A percentile compares a stretch with the other conserved stretches of the same genome.
Evolutionary conservation across 257 asterid species (phyloP).

Genomic region (Euphrasia confusa): DNA sequence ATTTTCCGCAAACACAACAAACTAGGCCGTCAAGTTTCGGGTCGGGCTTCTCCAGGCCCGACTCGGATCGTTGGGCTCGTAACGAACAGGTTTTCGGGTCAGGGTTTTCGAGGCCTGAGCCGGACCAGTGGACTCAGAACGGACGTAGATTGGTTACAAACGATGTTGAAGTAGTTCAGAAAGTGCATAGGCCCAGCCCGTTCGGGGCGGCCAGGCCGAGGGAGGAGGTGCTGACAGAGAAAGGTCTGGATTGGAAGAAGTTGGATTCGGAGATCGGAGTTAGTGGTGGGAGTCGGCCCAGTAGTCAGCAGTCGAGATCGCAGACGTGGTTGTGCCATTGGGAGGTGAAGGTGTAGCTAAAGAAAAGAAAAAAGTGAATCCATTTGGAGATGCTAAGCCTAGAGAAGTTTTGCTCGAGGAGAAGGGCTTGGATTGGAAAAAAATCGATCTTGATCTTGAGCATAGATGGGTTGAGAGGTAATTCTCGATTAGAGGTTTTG

Average conservation of each 20-base stretch:
- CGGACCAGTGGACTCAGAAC: constrained; percentile 50
- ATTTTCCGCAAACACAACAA: constrained; percentile 35
- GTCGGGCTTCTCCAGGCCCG: constrained; percentile 51
- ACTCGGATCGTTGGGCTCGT: constrained; percentile 66
- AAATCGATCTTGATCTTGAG: constrained; percentile 86
- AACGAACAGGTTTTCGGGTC: constrained; percentile 28
- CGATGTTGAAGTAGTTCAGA: constrained; percentile 32
- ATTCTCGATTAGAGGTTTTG: neutral
- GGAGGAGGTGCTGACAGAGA: constrained; percentile 91
- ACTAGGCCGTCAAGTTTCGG: constrained; percentile 42
- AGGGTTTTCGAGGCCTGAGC: constrained; percentile 34
- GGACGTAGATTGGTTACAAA: constrained; percentile 39
- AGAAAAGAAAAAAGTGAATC: constrained; percentile 79
- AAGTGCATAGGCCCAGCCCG: constrained; percentile 68
- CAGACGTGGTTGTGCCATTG: constrained; percentile 35
- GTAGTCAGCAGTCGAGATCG: constrained; percentile 53
- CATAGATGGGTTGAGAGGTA: constrained; percentile 74
- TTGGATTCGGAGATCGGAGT: constrained; percentile 62
- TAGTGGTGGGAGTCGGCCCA: constrained; percentile 63
- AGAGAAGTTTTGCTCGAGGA: constrained; percentile 90
- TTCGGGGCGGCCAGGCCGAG: constrained; percentile 95
- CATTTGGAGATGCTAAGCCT: constrained; percentile 96
- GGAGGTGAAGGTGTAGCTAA: constrained; percentile 46
- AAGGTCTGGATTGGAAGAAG: constrained; percentile 96
- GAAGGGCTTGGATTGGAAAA: constrained; percentile 95